Evolutionary conservation across 2,329 filamentous ascomycete species (phyloP).

Genomic region (Cercospora janseana): DNA sequence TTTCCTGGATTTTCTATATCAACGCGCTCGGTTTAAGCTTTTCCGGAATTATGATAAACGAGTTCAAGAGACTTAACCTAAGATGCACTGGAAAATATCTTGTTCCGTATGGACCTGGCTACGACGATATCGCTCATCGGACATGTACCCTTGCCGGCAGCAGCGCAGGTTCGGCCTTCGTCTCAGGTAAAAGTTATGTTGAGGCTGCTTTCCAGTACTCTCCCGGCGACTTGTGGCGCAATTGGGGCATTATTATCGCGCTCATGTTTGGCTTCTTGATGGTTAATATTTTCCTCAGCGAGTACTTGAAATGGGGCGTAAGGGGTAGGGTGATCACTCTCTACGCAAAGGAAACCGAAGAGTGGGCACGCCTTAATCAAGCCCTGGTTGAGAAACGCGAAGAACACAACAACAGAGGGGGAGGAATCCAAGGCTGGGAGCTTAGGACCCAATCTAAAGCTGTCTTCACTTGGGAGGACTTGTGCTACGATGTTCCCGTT

Average conservation of each 20-base stretch:
- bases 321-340: constrained; percentile 76
- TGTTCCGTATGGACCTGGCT: constrained; percentile 68
- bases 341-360: constrained; percentile 68
- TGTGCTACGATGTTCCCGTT: constrained; percentile 52
- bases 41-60: constrained; percentile 78
- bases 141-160: constrained; percentile 79
- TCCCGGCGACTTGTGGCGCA: constrained; percentile 70
- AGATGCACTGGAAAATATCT: constrained; percentile 67
- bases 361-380: constrained; percentile 64
- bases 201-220: constrained; percentile 65
- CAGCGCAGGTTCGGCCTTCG: constrained; percentile 59
- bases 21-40: constrained; percentile 75
- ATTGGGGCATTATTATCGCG: constrained; percentile 75
- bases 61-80: constrained; percentile 69
- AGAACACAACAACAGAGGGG: constrained; percentile 48
- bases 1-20: constrained; percentile 76
- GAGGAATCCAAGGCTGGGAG: constrained; percentile 45
- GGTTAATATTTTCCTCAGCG: constrained; percentile 74
- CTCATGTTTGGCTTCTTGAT: constrained; percentile 74
- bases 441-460: constrained; percentile 55
- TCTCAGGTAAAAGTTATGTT: constrained; percentile 70
- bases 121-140: constrained; percentile 69
- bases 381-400: constrained; percentile 60
- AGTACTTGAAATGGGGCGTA: constrained; percentile 73
- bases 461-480: constrained; percentile 54